These are phyloP conservation scores for Lactifluus piperatus DNA, from an alignment of 768 basidiomycete species.

Conservation along the genomic window DNA sequence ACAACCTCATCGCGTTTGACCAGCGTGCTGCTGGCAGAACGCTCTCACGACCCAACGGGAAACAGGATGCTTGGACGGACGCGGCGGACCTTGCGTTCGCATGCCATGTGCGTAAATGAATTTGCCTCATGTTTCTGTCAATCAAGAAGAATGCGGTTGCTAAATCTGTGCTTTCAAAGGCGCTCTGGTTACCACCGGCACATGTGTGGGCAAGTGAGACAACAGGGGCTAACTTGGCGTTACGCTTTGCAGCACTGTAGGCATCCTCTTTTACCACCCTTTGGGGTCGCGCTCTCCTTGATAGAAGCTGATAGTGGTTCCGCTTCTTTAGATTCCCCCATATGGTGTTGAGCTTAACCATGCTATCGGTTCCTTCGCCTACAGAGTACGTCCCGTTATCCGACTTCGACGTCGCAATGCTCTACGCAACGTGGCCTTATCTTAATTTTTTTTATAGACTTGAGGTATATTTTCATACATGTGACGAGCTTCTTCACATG, in stretches of 20 bases:
- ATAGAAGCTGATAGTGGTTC: background rate
- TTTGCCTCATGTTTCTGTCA: background rate
- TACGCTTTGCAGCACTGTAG: slow-evolving; percentile 22
- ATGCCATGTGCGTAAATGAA: slow-evolving; percentile 12
- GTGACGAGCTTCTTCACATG: slow-evolving; percentile 22
- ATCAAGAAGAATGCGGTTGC: background rate
- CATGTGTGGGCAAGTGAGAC: slow-evolving; percentile 25
- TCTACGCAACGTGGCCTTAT: background rate
- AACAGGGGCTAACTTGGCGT: slow-evolving; percentile 21
- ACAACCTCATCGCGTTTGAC: slow-evolving; percentile 26
- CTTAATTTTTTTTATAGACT: background rate
- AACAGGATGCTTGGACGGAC: slow-evolving; percentile 25
- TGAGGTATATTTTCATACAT: slow-evolving; percentile 22
- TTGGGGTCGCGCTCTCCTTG: background rate
- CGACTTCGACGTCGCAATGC: background rate
- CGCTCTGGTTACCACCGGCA: slow-evolving; percentile 22
- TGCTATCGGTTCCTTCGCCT: slow-evolving; percentile 16
- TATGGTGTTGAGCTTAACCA: slow-evolving; percentile 17
- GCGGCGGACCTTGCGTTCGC: slow-evolving; percentile 25
- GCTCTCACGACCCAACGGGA: slow-evolving; percentile 18
- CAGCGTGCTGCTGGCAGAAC: slow-evolving; percentile 22
- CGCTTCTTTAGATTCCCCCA: slow-evolving; percentile 14
- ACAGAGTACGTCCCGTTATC: slow-evolving; percentile 12
- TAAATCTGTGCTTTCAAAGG: slow-evolving; percentile 4
- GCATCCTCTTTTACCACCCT: background rate